These are phyloP conservation scores for Panus rudis DNA, from an alignment of 768 basidiomycete species.

Conservation along the genomic window DNA sequence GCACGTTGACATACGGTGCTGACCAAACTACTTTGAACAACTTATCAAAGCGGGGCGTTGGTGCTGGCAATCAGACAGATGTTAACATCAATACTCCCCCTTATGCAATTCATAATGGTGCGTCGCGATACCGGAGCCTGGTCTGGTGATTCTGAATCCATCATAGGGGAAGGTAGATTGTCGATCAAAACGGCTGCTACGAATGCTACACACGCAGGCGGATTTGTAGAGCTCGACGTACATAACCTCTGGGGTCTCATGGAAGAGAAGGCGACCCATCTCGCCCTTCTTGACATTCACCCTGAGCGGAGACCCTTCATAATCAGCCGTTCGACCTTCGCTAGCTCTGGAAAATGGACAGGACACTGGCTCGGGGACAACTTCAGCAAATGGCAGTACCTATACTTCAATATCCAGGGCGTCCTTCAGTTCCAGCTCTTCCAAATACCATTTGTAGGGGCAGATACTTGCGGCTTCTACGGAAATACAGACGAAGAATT, in stretches of 20 bases:
- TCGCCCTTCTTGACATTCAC: slow-evolving; percentile 45
- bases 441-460: slow-evolving; percentile 79
- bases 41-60: slow-evolving; percentile 39
- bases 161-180: too few species aligned
- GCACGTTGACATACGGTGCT: slow-evolving; percentile 45
- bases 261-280: slow-evolving; percentile 61
- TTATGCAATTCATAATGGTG: slow-evolving; percentile 70
- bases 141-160: too few species aligned
- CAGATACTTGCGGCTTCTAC: slow-evolving; percentile 70
- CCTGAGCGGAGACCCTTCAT: slow-evolving; percentile 63
- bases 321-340: slow-evolving; percentile 64
- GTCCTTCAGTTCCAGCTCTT: slow-evolving; percentile 81
- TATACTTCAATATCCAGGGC: slow-evolving; percentile 66
- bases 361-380: slow-evolving; percentile 82
- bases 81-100: slow-evolving; percentile 52
- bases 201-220: slow-evolving; percentile 63
- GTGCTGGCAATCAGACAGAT: slow-evolving; percentile 39
- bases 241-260: slow-evolving; percentile 70
- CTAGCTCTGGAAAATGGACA: slow-evolving; percentile 61
- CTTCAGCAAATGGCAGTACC: slow-evolving; percentile 66
- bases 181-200: slow-evolving; percentile 53
- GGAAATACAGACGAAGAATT: slow-evolving; percentile 75
- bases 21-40: slow-evolving; percentile 12
- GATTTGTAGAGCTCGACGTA: slow-evolving; percentile 55
- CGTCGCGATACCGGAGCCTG: slow-evolving; percentile 12